These are phyloP conservation scores for Kuraishia hungarica DNA, from an alignment of 805 yeast species.

Conservation along the genomic window DNA sequence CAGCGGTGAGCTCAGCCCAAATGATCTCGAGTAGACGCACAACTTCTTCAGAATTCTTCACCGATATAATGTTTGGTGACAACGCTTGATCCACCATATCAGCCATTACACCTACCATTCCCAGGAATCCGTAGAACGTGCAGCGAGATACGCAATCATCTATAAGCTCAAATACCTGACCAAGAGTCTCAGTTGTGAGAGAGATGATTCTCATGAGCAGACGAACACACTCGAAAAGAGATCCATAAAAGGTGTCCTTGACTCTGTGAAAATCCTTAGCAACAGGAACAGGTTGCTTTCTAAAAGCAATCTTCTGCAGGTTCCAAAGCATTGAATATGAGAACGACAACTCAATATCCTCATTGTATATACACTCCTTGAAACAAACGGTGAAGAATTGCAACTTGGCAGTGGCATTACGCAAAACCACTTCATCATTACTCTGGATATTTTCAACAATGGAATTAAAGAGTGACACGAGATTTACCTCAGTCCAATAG, in stretches of 20 bases:
- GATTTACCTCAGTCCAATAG: conserved; percentile 17
- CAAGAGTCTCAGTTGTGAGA: not conserved
- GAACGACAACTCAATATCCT: conserved; percentile 9
- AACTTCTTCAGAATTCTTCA: not conserved
- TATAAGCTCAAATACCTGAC: not conserved
- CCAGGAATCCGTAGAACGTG: not conserved
- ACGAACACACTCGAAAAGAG: conserved; percentile 10
- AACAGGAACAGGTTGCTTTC: conserved; percentile 10
- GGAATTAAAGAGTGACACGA: conserved; percentile 12
- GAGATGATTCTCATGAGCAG: not conserved
- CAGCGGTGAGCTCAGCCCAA: conserved; percentile 52
- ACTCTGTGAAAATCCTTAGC: conserved; percentile 32
- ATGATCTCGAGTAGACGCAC: conserved; percentile 16
- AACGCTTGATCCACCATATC: not conserved
- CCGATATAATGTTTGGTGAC: not conserved
- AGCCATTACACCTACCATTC: not conserved
- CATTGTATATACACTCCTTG: conserved; percentile 15
- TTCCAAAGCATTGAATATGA: conserved; percentile 11
- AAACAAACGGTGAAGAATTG: conserved; percentile 16
- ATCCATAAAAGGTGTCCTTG: conserved; percentile 30
- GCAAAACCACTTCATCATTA: conserved; percentile 11
- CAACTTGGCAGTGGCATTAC: conserved; percentile 14
- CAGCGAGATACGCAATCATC: not conserved
- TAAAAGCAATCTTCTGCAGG: conserved; percentile 13
- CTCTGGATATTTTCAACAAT: conserved; percentile 9